Base-by-base conservation (phyloP, 2,329 filamentous ascomycete species). In the Waltergamsia citrina region DNA sequence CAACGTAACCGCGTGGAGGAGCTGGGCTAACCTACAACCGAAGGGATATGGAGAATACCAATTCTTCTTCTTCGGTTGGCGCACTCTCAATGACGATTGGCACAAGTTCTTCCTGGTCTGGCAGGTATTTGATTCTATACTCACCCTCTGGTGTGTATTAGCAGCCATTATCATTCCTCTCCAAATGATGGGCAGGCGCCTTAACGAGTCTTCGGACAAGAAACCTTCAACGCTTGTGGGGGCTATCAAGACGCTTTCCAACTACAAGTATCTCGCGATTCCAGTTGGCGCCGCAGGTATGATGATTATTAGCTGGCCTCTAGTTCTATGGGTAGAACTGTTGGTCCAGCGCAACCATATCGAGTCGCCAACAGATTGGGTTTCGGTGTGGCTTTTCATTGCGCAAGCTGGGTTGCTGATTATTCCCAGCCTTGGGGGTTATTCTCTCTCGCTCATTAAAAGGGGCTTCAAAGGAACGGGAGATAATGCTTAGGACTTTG, bases 31-130 rank as follows among this genome's bases (percentile, higher is more conserved):
- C 5, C 33, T 26, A 39, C 33, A 36, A 35, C 27, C 18, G 6
- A 37, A 39, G 12, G 39, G 39, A 10, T 43, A 30, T 34, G 38
- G 35, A 29, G 39, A 36, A 19, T 43, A 39, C 35, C 21, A 41
- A 32, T 43, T 43, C 37, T 43, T 43, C 37, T 43, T 43, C 33
- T 43, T 43, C 23, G 41, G 41, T 17, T 43, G 41, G 41, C 37
- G 41, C 22, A 43, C 28, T 17, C 37, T 43, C 11, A 39, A n/a
- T 23, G 19, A 29, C 21, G 39, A 31, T 19, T 43, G 41, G 41
- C 39, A 43, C 35, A 43, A 41, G 33, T 43, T 41, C 29, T 25
- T 41, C 15, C 33, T 43, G n/a, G 28, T 38, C 8, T 42, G 40
- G 40, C 38, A 40, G 40, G 32, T 40, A 17, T 26, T 33, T 30